Evolutionary conservation across 495 filamentous ascomycete species (phyloP).

Genomic region (Neohortaea acidophila): DNA sequence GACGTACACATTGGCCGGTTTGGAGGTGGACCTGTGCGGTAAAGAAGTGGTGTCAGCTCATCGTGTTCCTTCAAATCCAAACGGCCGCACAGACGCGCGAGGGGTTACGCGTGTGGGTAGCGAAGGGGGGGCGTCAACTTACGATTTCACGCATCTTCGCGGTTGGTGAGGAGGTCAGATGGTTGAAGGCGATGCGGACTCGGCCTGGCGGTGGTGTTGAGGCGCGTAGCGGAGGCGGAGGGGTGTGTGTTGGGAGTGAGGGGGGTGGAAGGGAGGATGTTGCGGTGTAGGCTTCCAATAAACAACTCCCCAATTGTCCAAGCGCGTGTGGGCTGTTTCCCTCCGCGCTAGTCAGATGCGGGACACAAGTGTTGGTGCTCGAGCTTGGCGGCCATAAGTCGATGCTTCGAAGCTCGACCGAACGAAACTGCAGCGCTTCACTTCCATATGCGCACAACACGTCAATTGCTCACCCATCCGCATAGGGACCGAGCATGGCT

Average conservation of each 20-base stretch:
- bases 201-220: not conserved
- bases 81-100: slow-evolving; percentile 23
- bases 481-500: slow-evolving; percentile 16
- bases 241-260: slow-evolving; percentile 1
- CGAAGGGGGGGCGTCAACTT: slow-evolving; percentile 18
- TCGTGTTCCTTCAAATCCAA: slow-evolving; percentile 25
- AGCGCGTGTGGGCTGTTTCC: slow-evolving; percentile 1
- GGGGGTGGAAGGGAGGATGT: slow-evolving; percentile 4
- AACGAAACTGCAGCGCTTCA: too few relatives aligned
- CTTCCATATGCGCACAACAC: too few relatives aligned
- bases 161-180: slow-evolving; percentile 3
- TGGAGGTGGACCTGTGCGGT: slow-evolving; percentile 79
- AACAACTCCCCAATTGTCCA: slow-evolving; percentile 1
- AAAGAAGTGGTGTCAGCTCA: slow-evolving; percentile 25
- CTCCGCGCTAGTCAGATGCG: too few relatives aligned
- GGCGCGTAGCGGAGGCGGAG: slow-evolving; percentile 24
- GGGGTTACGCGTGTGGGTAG: slow-evolving; percentile 25
- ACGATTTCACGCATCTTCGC: slow-evolving; percentile 31
- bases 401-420: too few relatives aligned
- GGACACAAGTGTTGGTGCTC: too few relatives aligned
- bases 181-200: not conserved
- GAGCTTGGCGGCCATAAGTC: too few relatives aligned
- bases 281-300: not conserved
- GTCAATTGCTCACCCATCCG: too few relatives aligned
- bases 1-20: slow-evolving; percentile 92